These are phyloP conservation scores for Vigna unguiculata DNA, from an alignment of 306 rosid genomes.

Conservation along the genomic window DNA sequence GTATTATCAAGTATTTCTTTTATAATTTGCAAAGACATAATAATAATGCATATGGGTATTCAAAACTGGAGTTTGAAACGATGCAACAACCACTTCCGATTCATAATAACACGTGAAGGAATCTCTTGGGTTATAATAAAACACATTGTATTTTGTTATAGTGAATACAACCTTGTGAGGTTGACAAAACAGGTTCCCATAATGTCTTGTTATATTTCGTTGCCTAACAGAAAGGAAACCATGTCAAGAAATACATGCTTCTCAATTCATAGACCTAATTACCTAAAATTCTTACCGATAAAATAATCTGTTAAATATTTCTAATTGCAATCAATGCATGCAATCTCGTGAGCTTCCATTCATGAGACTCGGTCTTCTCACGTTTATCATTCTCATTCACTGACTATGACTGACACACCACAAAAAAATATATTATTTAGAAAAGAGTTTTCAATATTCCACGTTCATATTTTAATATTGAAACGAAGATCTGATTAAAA, in stretches of 20 bases:
- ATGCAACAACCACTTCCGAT: neutral
- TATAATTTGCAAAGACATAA: too few species aligned
- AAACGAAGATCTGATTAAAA: conserved; percentile 31
- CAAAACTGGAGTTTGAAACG: neutral
- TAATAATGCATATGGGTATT: too few species aligned
- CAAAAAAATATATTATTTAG: neutral
- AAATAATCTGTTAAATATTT: neutral
- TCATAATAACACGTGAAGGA: conserved; percentile 30
- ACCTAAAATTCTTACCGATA: neutral
- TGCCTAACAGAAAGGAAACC: neutral
- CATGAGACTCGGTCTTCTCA: neutral
- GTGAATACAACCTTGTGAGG: conserved; percentile 36
- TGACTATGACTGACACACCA: neutral
- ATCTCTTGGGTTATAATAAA: conserved; percentile 17
- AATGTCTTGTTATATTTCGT: neutral
- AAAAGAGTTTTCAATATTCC: conserved; percentile 12
- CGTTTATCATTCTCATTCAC: conserved; percentile 29
- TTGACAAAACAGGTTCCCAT: neutral
- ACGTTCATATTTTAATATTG: conserved; percentile 39
- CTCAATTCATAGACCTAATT: too few species aligned
- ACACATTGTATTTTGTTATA: neutral
- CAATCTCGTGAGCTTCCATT: conserved; percentile 41
- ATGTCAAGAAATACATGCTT: conserved; percentile 16
- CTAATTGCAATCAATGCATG: neutral
- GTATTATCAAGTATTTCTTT: too few species aligned